Base-by-base conservation (phyloP, 2,329 filamentous ascomycete genomes). In the Albophoma yamanashiensis region DNA sequence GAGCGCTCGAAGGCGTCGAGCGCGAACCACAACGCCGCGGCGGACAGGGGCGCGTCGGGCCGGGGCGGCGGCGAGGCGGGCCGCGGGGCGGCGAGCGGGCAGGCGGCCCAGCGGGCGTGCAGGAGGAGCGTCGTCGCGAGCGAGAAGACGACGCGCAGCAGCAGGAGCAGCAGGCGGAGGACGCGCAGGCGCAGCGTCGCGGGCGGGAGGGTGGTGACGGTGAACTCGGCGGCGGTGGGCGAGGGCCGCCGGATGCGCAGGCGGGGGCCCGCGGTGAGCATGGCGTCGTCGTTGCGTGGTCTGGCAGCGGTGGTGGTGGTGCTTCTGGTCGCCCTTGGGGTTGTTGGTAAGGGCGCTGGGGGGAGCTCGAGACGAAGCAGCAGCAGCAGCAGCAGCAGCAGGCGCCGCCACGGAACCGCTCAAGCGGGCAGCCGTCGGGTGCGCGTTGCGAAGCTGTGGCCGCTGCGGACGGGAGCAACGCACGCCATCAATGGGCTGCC, bases 141-240 rank as follows among this genome's bases (percentile, higher is more conserved):
- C 40, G 74, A 70, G 60, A 81, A 70, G 64, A 78, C 64, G 47
- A 82, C 61, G 40, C 81, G 78, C 39, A 77, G 57, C 60, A 78
- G 66, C 61, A 79, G 68, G 43, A 82, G 73, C 53, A 79, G 64
- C 53, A 71, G 62, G 57, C 80, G 72, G 25, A 82, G 69, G 40
- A 81, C 64, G 47, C 77, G 80, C 8, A 81, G 74, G 2, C 79
- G 67, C 20, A 82, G 62, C 0, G 81, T 81, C 4, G 75, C 70
- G 0, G 77, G 75, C 0, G 89, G 85, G 53, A 86, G 84, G 61
- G 92, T 97, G 42, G 92, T 94, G 60, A 97, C 90, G 38, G 89
- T 95, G 80, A 93, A 97, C 65, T 90, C 89, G 71, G 90, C 87
- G n/a, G 94, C 96, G 3, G 92, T 95, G 55, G 91, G 88, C 31